Conservation (phyloP, 148 eudicot genomes). For the Vaccinium macrocarpon region DNA sequence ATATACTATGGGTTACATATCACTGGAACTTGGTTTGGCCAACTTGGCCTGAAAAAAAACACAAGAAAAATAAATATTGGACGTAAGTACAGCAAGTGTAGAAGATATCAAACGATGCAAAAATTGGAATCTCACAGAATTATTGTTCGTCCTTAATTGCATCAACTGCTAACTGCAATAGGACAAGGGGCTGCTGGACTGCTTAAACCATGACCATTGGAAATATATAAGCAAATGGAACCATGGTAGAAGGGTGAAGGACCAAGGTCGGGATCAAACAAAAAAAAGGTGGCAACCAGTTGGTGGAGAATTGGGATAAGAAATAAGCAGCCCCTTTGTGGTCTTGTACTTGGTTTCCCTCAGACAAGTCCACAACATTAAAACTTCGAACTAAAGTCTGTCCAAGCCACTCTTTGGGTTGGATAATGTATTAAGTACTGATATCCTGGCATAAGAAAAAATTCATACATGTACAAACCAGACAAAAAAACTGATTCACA, state of each 20-base stretch:
- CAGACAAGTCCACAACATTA: conserved; percentile 9
- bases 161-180: not conserved
- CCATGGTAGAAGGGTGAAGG: not conserved
- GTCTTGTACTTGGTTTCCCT: not conserved
- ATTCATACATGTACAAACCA: not conserved
- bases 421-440: not conserved
- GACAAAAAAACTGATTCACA: not conserved
- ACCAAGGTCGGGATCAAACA: not conserved
- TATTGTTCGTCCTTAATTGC: not conserved
- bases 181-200: no score
- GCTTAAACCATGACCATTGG: not conserved
- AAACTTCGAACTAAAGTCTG: not conserved
- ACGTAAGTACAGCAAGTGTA: not conserved
- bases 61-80: conserved; percentile 1
- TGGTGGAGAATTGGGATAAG: not conserved
- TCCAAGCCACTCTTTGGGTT: not conserved
- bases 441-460: not conserved
- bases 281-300: not conserved
- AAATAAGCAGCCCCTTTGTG: not conserved
- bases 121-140: not conserved
- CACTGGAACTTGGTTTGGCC: conserved; percentile 31
- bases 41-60: conserved; percentile 47
- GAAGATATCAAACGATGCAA: not conserved
- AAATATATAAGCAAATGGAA: not conserved
- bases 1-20: not conserved